Evolutionary conservation across 1,139 yeast genomes (phyloP).

Genomic region (Pichia terricola): DNA sequence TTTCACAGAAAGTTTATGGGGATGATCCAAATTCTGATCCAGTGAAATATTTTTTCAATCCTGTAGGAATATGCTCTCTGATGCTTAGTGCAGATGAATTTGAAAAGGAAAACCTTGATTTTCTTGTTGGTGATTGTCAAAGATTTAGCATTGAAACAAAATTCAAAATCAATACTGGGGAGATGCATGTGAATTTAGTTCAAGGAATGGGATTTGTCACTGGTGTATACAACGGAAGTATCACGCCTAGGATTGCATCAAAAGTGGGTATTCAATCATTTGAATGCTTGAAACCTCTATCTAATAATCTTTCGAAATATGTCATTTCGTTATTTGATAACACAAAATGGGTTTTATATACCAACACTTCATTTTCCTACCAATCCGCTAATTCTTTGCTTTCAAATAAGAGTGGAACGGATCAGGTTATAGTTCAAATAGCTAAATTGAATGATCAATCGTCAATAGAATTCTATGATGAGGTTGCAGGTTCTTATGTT

Average conservation of each 20-base stretch:
- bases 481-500: constrained; percentile 43
- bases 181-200: constrained; percentile 30
- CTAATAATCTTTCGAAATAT: constrained; percentile 21
- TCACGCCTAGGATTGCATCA: constrained; percentile 47
- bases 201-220: constrained; percentile 71
- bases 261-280: constrained; percentile 55
- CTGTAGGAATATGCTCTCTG: constrained; percentile 27
- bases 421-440: constrained; percentile 32
- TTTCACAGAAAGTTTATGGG: constrained; percentile 55
- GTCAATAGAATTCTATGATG: constrained; percentile 36
- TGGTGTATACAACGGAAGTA: constrained; percentile 41
- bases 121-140: constrained; percentile 22
- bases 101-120: constrained; percentile 12
- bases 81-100: constrained; percentile 23
- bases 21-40: constrained; percentile 32
- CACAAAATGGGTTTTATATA: constrained; percentile 39
- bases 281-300: constrained; percentile 19
- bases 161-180: constrained; percentile 12
- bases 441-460: constrained; percentile 27
- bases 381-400: constrained; percentile 45
- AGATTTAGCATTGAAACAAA: constrained; percentile 23
- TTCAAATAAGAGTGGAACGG: constrained; percentile 24
- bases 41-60: constrained; percentile 26
- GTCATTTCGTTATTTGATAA: constrained; percentile 28
- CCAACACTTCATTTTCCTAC: constrained; percentile 31